A percentile compares a stretch with the other conserved stretches of the same genome.
Conservation (phyloP, 352 stramenopile genomes). For the Lagenidium giganteum region DNA sequence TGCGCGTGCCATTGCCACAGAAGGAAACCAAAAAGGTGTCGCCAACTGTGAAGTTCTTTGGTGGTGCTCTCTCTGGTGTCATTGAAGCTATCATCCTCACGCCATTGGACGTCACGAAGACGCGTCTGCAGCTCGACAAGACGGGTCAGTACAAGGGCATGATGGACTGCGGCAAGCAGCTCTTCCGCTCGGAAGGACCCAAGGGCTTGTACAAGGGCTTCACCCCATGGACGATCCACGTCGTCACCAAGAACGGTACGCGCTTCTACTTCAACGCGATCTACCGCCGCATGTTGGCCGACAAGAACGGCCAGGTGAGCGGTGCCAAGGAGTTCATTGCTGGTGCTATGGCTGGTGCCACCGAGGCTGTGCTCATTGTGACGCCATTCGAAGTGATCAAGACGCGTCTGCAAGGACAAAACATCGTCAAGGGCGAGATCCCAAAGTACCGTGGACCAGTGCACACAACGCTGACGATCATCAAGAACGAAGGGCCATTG, state of each 20-base stretch:
- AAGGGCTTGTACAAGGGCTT: constrained; percentile 87
- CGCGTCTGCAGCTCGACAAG: constrained; percentile 86
- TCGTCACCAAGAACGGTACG: constrained; percentile 88
- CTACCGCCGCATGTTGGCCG: constrained; percentile 67
- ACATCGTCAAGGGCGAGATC: constrained; percentile 76
- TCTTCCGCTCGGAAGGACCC: constrained; percentile 68
- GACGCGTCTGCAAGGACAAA: constrained; percentile 94
- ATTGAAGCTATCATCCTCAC: constrained; percentile 83
- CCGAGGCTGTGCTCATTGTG: constrained; percentile 95
- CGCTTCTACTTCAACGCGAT: constrained; percentile 88
- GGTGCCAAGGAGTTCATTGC: constrained; percentile 82
- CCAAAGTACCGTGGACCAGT: constrained; percentile 87
- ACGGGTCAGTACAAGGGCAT: constrained; percentile 83
- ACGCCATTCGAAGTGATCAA: constrained; percentile 99
- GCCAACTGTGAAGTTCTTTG: constrained; percentile 71
- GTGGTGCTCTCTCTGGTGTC: constrained; percentile 78
- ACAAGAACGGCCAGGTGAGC: constrained; percentile 79
- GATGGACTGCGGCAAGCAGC: constrained; percentile 79
- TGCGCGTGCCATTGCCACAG: constrained; percentile 49
- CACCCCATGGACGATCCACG: constrained; percentile 85
- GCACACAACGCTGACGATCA: constrained; percentile 90
- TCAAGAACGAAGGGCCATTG: constrained; percentile 90
- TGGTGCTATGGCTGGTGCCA: constrained; percentile 91
- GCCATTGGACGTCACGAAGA: constrained; percentile 87
- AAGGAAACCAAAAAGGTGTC: constrained; percentile 64